phyloP scores from a whole-genome alignment of 2,329 filamentous ascomycete genomes.

The Talaromyces atroroseus region DNA sequence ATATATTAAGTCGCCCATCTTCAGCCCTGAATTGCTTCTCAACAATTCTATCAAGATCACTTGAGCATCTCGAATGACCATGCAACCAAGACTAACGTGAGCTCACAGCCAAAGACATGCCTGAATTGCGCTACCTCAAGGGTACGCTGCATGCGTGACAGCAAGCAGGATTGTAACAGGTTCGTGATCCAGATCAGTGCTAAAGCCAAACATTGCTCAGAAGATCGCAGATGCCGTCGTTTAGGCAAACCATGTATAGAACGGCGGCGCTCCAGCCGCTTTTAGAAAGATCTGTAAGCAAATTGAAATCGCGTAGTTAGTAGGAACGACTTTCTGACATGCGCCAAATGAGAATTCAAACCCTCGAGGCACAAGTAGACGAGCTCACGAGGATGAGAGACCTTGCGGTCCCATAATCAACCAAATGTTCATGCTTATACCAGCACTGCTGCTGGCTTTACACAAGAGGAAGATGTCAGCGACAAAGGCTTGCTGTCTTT shows the following conservation, averaged over 20 bases:
- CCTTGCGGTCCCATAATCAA: neutral
- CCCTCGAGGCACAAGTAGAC: constrained; percentile 4
- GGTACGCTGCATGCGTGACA: constrained; percentile 19
- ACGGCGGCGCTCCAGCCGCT: constrained; percentile 26
- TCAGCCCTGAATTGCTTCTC: too few species aligned
- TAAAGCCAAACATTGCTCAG: neutral
- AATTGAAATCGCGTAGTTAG: too few species aligned
- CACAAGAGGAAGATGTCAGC: neutral
- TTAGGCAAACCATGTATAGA: constrained; percentile 30
- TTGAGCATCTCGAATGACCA: too few species aligned
- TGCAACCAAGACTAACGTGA: neutral
- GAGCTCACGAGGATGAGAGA: neutral
- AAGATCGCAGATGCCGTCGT: constrained; percentile 26
- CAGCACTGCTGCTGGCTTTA: too few species aligned
- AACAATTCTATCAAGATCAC: too few species aligned
- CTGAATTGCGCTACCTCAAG: constrained; percentile 20
- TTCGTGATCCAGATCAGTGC: neutral
- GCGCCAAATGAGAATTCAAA: constrained; percentile 5
- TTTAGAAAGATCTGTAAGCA: constrained; percentile 29
- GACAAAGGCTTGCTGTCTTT: neutral
- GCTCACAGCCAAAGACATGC: constrained; percentile 12
- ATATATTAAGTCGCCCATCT: too few species aligned
- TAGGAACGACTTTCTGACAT: too few species aligned
- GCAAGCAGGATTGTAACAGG: constrained; percentile 16
- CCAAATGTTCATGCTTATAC: too few species aligned